These are phyloP conservation scores for Aspergillus cavernicola DNA, from an alignment of 495 filamentous ascomycete genomes.

Conservation along the genomic window DNA sequence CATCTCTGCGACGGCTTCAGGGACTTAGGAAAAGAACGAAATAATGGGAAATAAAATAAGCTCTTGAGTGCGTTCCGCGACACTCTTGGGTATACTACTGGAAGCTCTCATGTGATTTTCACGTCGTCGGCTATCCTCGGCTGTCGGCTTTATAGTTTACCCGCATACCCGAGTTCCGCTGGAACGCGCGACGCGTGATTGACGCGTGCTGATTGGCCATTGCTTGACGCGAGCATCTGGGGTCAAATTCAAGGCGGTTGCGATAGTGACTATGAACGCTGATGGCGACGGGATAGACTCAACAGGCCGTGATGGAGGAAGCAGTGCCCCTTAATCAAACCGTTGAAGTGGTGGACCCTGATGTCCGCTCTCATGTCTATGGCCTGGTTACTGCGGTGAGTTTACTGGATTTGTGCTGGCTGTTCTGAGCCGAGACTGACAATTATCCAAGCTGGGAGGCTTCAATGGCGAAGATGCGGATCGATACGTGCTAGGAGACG, in stretches of 20 bases:
- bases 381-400: slow-evolving; percentile 87
- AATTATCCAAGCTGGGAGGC: slow-evolving; percentile 69
- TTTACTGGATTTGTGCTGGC: slow-evolving; percentile 16
- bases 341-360: slow-evolving; percentile 66
- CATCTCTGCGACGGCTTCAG: slow-evolving; percentile 23
- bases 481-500: slow-evolving; percentile 85
- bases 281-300: slow-evolving; percentile 6
- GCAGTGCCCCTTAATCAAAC: slow-evolving; percentile 32
- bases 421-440: slow-evolving; percentile 18
- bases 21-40: slow-evolving; percentile 6
- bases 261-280: not conserved
- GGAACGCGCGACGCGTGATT: slow-evolving; percentile 34
- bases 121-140: slow-evolving; percentile 48
- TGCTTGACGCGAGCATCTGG: not conserved
- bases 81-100: not conserved
- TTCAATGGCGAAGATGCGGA: slow-evolving; percentile 76
- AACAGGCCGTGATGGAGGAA: slow-evolving; percentile 38
- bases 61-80: too few species aligned
- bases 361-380: slow-evolving; percentile 86
- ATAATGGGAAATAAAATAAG: not conserved
- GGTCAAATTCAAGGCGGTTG: not conserved
- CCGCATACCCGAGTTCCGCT: slow-evolving; percentile 22
- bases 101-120: slow-evolving; percentile 25
- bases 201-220: slow-evolving; percentile 25
- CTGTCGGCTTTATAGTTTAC: slow-evolving; percentile 27